Base-by-base conservation (phyloP, 257 asterid species). In the Ophiorrhiza pumila region DNA sequence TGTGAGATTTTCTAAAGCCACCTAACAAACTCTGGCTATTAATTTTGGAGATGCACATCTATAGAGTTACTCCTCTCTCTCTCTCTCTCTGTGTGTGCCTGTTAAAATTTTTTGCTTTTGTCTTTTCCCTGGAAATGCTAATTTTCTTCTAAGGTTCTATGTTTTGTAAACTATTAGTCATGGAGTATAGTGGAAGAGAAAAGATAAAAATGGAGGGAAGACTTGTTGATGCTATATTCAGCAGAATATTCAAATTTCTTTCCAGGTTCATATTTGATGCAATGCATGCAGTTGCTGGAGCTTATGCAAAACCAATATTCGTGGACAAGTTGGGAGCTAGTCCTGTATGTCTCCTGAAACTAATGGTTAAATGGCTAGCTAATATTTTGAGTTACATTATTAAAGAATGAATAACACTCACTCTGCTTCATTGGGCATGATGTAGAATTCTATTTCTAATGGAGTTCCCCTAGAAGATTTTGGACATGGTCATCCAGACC, bases 401-500 rank as follows among this genome's bases (percentile, higher is more conserved):
- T 56, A 61, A 50, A 56, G 76, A 59, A 52, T 69, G 43, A 61
- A 75, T 74, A 49, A 43, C 39, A 18, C 14, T 13, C 42, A 53
- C 71, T 73, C 46, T 61, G 70, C 63, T 68, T n/a, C 31, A 58
- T 49, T 45, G 74, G 64, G 65, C 53, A 34, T 64, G 66, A 22
- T 74, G 72, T 75, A 95, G 99, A 90, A 89, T 72, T 89, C 96
- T 59, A 84, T 95, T 74, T 59, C 73, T 43, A 95, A 95, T 55
- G 99, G 98, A 71, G 90, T 90, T 82, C 99, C 99, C 2, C 83
- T 88, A 55, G 99, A 92, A 82, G 97, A 95, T 83, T 95, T 95
- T 80, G 99, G 98, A 53, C 96, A 92, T 61, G 99, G 99, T 52
- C 99, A 95, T 86, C 99, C 99, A 65, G 99, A 95, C 80, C 99